phyloP scores from a whole-genome alignment of 2,329 filamentous ascomycete species.

The Coniochaeta prunicola region DNA sequence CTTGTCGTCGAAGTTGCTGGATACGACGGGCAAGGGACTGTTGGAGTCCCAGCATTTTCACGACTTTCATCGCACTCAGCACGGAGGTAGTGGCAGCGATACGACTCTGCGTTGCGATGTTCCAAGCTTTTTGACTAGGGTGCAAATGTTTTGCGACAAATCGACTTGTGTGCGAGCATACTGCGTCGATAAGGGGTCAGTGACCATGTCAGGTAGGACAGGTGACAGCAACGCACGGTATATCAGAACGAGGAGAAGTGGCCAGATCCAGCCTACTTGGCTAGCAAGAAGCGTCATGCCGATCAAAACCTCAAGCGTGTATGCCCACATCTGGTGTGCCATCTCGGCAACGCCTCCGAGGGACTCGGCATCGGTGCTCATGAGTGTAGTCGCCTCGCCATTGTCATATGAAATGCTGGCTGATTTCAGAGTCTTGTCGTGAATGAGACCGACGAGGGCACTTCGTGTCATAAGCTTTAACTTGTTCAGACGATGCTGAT shows the following conservation, averaged over 20 bases:
- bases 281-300: not conserved
- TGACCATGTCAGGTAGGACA: not conserved
- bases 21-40: not conserved
- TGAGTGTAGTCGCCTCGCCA: not conserved
- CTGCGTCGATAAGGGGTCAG: too few species aligned
- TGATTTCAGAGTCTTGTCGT: not conserved
- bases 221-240: not conserved
- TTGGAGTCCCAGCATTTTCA: not conserved
- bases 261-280: not conserved
- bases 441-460: not conserved
- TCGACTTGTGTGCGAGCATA: not conserved
- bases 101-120: not conserved
- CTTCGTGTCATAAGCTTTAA: not conserved
- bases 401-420: not conserved
- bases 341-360: not conserved
- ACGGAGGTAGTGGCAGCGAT: not conserved
- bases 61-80: not conserved
- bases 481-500: not conserved
- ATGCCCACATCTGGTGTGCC: not conserved
- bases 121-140: not conserved
- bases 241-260: not conserved
- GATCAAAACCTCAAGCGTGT: not conserved
- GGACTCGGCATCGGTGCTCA: not conserved
- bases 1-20: not conserved
- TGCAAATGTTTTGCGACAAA: not conserved